Evolutionary conservation across 306 rosid genomes (phyloP), one percentile per base, ranked within the genome.

Genomic region (Dalbergia oliveri): DNA sequence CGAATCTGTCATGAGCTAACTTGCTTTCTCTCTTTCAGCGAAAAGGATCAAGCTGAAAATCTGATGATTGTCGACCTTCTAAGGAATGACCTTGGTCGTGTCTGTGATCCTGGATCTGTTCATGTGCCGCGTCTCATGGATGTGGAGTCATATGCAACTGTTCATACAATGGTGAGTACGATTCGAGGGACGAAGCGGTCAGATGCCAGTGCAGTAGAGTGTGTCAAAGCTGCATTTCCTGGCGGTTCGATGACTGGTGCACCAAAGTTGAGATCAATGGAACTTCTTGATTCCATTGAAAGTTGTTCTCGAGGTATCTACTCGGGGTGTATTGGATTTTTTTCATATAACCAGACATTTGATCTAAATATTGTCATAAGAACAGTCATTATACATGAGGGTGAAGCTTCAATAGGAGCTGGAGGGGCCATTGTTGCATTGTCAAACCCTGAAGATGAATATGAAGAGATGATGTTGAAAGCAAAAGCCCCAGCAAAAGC

Each of bases 201-300:
- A 15, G 83, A 89, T 79, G 21, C 85, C 57, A 83, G 89, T 69
- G 88, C 92, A 45, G 82, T 95, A 5, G 94, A 95, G 61, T 95
- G 98, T 49, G 91, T 95, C 44, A 89, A 82, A 81, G 98, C 98
- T 31, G 99, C 97, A 79, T 95, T 95, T 89, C 98, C 99, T 0
- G 98, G 99, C 47, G 98, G 99, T 77, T 95, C 99, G 3, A 95
- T 95, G 99, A 95, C 99, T 4, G 99, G 98, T 56, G 98, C 99
- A 43, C 98, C 99, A 0, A 95, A 95, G 92, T 81, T 95, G 83
- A 90, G 99, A 84, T 95, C 99, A 64, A 91, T 95, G 93, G 99
- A 95, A 71, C 83, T 95, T 83, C 94, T 95, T 16, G 98, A 95
- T 82, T 81, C 91, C 51, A 77, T 96, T 0, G 99, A 96, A 73